Evolutionary conservation across 2,329 filamentous ascomycete species (phyloP).

Genomic region (Waltergamsia citrina): DNA sequence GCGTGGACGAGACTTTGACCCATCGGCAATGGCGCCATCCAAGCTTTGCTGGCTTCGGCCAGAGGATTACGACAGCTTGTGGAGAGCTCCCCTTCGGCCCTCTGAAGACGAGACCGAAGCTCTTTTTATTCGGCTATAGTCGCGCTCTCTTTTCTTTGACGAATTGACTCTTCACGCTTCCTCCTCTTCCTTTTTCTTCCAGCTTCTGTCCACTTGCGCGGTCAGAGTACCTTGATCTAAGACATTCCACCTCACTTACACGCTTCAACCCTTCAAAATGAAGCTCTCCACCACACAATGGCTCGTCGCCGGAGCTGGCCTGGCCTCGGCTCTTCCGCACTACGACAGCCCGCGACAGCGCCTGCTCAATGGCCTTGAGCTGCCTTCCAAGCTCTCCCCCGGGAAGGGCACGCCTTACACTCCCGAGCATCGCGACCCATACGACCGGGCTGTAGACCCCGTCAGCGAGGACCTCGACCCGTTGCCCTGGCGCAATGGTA

Average conservation of each 20-base stretch:
- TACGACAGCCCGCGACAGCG: slow-evolving; percentile 46
- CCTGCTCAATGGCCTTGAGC: slow-evolving; percentile 36
- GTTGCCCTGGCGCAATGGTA: slow-evolving; percentile 52
- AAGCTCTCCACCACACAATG: slow-evolving; percentile 14
- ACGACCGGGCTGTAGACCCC: slow-evolving; percentile 53
- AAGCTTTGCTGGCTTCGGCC: background rate
- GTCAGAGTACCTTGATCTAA: too few species aligned
- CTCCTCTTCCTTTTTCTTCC: background rate
- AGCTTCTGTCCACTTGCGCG: too few species aligned
- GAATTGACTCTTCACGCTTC: background rate
- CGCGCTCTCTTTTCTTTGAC: background rate
- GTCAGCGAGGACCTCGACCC: slow-evolving; percentile 52
- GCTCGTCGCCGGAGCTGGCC: slow-evolving; percentile 15
- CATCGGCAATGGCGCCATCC: background rate
- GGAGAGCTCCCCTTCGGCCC: background rate
- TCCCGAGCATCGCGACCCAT: slow-evolving; percentile 48
- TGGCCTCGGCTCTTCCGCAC: slow-evolving; percentile 16
- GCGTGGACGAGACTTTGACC: too few species aligned
- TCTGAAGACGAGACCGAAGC: background rate
- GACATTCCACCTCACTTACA: too few species aligned
- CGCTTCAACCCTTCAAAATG: slow-evolving; percentile 14
- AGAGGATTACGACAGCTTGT: slow-evolving; percentile 1
- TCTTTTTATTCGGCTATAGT: background rate
- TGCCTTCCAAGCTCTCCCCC: slow-evolving; percentile 30
- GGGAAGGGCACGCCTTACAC: slow-evolving; percentile 41